phyloP scores from a whole-genome alignment of 2,329 filamentous ascomycete genomes.

The Scedosporium minutisporum region DNA sequence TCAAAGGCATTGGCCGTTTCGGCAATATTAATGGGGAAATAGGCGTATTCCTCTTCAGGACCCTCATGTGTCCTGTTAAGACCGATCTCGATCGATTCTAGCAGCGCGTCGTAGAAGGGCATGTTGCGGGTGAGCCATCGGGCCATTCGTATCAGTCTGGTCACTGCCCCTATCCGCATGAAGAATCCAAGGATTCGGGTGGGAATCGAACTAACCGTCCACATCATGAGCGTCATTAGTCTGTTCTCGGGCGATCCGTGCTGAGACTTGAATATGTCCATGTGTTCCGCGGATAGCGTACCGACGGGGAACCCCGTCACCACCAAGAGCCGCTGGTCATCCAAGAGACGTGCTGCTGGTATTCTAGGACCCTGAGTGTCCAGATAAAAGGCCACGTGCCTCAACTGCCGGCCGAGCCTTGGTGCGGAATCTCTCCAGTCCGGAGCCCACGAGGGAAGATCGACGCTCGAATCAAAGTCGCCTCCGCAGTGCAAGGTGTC shows the following conservation, averaged over 20 bases:
- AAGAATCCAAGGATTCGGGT: neutral
- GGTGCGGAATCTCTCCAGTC: neutral
- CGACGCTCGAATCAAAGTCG: neutral
- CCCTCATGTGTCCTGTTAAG: neutral
- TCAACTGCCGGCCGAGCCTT: neutral
- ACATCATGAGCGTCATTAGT: neutral
- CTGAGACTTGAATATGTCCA: neutral
- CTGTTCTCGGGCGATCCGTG: neutral
- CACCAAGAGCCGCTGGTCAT: neutral
- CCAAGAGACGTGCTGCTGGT: neutral
- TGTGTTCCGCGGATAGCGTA: neutral
- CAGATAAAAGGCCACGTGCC: neutral
- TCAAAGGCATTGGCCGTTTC: constrained; percentile 18
- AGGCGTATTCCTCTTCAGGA: neutral
- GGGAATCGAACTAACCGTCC: neutral
- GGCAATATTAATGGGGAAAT: neutral
- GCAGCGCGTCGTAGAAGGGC: neutral
- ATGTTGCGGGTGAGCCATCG: neutral
- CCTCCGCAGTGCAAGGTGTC: neutral
- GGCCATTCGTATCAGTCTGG: neutral
- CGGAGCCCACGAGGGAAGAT: neutral
- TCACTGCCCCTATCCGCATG: neutral
- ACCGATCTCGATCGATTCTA: neutral
- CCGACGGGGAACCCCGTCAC: neutral
- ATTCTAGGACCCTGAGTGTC: neutral